Evolutionary conservation across 2,329 filamentous ascomycete genomes (phyloP), one percentile per base, ranked within the genome.

Genomic region (Penicillium sp.): DNA sequence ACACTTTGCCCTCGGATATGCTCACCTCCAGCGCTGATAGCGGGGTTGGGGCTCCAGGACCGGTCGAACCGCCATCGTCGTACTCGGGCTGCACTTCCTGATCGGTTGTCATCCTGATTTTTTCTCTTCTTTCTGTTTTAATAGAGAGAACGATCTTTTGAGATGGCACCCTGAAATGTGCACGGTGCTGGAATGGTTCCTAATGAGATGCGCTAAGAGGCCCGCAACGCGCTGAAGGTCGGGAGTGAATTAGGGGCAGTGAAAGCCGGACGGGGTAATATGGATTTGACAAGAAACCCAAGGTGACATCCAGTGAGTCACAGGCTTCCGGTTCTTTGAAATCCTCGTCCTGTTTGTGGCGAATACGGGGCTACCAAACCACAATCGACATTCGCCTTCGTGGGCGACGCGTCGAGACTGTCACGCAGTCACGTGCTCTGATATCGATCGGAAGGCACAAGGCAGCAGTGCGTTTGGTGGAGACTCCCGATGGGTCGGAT

Each of bases 41-140:
- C 40, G 91, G 90, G 47, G 90, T 95, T 3, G 93, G 93, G n/a
- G 93, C 93, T 55, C 93, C 93, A 49, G 91, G 91, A 9, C 87
- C 90, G 47, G 85, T 83, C 63, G 83, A 79, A 52, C 83, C 80
- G 60, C 79, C 78, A 50, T 95, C 89, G 48, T 93, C 90, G 59
- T 83, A 81, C 48, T 79, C 79, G 52, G 85, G 84, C 56, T 94
- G 87, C 34, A 82, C 81, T 53, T 85, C 80, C 55, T 82, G 79
- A 42, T 79, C 77, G 50, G 73, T 71, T 55, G 79, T 58, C 63
- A 69, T 69, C 7, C 4, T 25, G 25, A 6, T 28, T 4, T 24
- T 12, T 5, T 26, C 18, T 18, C 18, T 18, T 18, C 18, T 18
- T 18, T 18, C 3, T 18, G 18, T 3, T 18, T 18, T 2, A 18